phyloP scores from a whole-genome alignment of 176 grass and related monocot genomes.

The Alopecurus myosuroides region DNA sequence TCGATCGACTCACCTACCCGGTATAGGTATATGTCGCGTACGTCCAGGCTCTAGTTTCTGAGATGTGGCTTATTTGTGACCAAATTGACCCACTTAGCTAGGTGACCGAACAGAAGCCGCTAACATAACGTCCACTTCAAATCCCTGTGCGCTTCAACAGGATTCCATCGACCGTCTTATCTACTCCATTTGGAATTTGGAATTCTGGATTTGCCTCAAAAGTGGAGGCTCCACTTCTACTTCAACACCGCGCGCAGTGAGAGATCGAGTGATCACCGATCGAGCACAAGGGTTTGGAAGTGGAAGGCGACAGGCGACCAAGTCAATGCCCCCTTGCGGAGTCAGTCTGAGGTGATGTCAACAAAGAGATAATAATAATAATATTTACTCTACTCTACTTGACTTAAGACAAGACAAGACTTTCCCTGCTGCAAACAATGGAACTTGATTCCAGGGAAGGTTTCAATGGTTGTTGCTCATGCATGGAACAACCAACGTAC shows the following conservation, averaged over 20 bases:
- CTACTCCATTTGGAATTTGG: neutral
- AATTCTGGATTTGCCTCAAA: neutral
- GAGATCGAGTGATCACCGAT: neutral
- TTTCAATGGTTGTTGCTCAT: neutral
- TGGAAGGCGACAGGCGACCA: neutral
- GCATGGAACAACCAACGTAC: neutral
- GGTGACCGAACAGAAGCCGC: neutral
- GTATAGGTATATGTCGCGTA: no score
- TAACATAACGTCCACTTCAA: neutral
- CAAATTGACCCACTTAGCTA: no score
- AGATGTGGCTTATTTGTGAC: no score
- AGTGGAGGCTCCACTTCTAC: neutral
- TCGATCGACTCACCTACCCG: no score
- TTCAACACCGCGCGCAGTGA: neutral
- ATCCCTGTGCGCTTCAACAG: neutral
- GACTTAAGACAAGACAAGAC: no score
- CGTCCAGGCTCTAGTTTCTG: no score
- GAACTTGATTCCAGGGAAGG: neutral
- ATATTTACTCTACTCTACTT: no score
- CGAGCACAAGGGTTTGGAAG: slow-evolving; percentile 25
- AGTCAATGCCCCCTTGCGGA: slow-evolving; percentile 15
- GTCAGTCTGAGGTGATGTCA: slow-evolving; percentile 15
- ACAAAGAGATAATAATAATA: no score
- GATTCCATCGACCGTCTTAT: neutral
- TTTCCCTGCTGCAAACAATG: neutral